Conservation (phyloP, 805 yeast species). For the Metschnikowia cubensis region DNA sequence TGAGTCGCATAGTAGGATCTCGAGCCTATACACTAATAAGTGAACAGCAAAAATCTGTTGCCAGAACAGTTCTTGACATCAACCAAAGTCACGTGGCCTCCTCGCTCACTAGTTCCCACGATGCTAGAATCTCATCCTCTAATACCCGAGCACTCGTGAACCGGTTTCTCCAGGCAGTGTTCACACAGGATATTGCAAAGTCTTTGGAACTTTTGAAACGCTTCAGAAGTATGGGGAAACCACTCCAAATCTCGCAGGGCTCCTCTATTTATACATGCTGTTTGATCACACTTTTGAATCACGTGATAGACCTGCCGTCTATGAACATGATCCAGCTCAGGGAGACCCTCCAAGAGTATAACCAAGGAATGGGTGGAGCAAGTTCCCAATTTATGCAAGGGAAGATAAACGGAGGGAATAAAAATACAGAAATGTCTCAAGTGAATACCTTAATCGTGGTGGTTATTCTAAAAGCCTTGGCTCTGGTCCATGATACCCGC, state of each 20-base stretch:
- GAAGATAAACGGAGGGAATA: too few relatives aligned
- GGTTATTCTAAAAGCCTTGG: neutral
- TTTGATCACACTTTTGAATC: conserved; percentile 11
- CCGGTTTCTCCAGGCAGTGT: conserved; percentile 15
- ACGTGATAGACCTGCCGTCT: neutral
- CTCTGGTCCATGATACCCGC: neutral
- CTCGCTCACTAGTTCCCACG: conserved; percentile 1
- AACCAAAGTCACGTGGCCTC: conserved; percentile 6
- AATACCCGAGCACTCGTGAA: conserved; percentile 12
- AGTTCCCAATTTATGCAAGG: too few relatives aligned
- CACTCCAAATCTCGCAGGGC: neutral
- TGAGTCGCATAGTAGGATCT: neutral
- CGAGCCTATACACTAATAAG: neutral
- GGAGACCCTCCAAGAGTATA: neutral
- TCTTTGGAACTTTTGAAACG: conserved; percentile 5
- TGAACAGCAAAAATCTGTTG: neutral
- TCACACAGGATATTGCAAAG: conserved; percentile 7
- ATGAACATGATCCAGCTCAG: conserved; percentile 2
- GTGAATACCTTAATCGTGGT: neutral
- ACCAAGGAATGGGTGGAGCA: neutral
- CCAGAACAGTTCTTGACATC: conserved; percentile 8
- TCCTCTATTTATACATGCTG: conserved; percentile 12
- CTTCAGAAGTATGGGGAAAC: conserved; percentile 4
- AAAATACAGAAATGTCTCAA: neutral
- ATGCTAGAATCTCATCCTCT: conserved; percentile 4